Evolutionary conservation across 75 land plant species (phyloP).

Genomic region (Adiantum capillusveneris): DNA sequence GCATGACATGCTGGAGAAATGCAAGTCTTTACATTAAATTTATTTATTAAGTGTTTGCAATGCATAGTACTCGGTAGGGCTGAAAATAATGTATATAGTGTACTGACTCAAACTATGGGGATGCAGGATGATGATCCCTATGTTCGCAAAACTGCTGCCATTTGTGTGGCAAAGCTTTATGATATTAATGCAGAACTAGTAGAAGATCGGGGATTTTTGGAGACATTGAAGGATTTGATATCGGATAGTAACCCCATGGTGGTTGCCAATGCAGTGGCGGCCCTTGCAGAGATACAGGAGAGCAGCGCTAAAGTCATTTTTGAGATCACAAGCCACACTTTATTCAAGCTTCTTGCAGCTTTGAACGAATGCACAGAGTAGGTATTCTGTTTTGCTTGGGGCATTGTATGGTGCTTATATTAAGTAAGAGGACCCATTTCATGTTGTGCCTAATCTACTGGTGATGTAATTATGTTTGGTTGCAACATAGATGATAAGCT

Average conservation of each 20-base stretch:
- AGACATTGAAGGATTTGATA: constrained; percentile 90
- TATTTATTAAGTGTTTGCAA: too few species aligned
- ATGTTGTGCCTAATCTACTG: too few species aligned
- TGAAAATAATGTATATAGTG: too few species aligned
- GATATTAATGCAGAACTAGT: constrained; percentile 99
- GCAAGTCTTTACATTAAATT: too few species aligned
- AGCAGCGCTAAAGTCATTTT: constrained; percentile 67
- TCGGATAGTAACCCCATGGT: constrained; percentile 99
- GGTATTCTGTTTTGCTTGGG: constrained; percentile 16
- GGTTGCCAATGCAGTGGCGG: constrained; percentile 99
- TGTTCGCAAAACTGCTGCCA: constrained; percentile 97
- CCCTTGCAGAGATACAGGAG: constrained; percentile 97
- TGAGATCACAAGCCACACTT: constrained; percentile 89
- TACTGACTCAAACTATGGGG: constrained; percentile 12
- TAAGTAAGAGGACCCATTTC: too few species aligned
- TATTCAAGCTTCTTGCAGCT: constrained; percentile 96
- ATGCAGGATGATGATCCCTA: constrained; percentile 99
- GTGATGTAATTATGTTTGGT: too few species aligned
- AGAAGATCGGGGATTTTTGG: constrained; percentile 96
- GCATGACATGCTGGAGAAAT: too few species aligned
- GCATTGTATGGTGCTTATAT: too few species aligned
- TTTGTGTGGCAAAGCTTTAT: constrained; percentile 97
- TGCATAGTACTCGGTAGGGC: too few species aligned
- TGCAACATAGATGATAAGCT: too few species aligned
- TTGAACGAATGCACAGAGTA: constrained; percentile 99